phyloP scores from a whole-genome alignment of 2,329 filamentous ascomycete species.

The Hirsutella rhossiliensis region DNA sequence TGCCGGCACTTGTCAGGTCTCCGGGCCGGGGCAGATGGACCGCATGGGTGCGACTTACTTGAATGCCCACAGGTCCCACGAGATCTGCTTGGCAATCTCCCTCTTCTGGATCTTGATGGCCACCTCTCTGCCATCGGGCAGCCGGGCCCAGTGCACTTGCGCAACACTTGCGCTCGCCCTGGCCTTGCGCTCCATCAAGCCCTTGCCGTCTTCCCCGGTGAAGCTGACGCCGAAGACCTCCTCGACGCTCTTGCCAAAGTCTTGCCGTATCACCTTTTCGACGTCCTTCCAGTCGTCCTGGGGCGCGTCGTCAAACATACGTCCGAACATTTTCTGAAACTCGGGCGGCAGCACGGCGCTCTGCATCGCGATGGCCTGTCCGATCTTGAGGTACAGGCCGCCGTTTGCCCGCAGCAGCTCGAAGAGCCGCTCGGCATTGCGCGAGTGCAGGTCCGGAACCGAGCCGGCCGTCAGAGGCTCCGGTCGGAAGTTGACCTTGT shows the following conservation, averaged over 20 bases:
- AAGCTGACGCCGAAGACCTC: constrained; percentile 91
- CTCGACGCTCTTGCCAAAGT: constrained; percentile 78
- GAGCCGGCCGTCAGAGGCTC: constrained; percentile 62
- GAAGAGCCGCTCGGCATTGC: constrained; percentile 75
- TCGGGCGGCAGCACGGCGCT: constrained; percentile 85
- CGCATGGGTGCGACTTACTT: constrained; percentile 41
- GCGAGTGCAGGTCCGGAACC: constrained; percentile 65
- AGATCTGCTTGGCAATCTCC: constrained; percentile 82
- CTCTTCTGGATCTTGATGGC: constrained; percentile 95
- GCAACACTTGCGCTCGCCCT: constrained; percentile 82
- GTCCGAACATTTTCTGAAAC: constrained; percentile 90
- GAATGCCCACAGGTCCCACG: constrained; percentile 94
- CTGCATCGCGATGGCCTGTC: constrained; percentile 97
- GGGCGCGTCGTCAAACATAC: constrained; percentile 96
- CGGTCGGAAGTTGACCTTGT: constrained; percentile 90
- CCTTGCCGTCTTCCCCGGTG: constrained; percentile 52
- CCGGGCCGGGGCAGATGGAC: neutral
- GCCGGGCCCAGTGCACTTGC: constrained; percentile 87
- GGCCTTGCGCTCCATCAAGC: constrained; percentile 48
- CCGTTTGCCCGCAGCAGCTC: constrained; percentile 76
- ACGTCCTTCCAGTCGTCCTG: constrained; percentile 84
- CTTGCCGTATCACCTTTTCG: constrained; percentile 72
- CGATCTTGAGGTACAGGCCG: constrained; percentile 92
- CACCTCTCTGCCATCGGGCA: constrained; percentile 80
- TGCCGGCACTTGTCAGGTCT: constrained; percentile 17